phyloP scores from a whole-genome alignment of 108 stramenopile species.

The Fragilaria crotonensis region DNA sequence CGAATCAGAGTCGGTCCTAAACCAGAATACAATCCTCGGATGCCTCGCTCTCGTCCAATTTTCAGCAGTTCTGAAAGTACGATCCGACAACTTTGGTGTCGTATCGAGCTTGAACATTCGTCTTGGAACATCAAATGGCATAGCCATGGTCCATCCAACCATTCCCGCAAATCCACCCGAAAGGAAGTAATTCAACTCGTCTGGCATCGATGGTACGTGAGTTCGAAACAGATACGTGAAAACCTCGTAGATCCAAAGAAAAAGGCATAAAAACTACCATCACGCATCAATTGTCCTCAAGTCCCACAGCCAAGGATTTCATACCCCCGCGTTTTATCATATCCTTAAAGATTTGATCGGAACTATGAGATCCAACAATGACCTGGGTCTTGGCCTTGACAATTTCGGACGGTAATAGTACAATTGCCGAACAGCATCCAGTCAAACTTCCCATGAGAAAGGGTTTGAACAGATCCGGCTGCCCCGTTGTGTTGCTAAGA shows the following conservation, averaged over 20 bases:
- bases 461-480: constrained; percentile 62
- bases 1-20: constrained; percentile 74
- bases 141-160: constrained; percentile 80
- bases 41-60: constrained; percentile 63
- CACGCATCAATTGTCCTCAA: constrained; percentile 85
- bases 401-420: constrained; percentile 76
- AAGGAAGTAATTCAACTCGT: constrained; percentile 80
- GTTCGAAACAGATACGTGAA: constrained; percentile 74
- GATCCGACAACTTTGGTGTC: constrained; percentile 75
- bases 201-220: constrained; percentile 74
- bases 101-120: constrained; percentile 83
- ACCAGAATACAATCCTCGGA: constrained; percentile 67
- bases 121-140: constrained; percentile 93
- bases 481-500: constrained; percentile 24
- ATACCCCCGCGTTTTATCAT: constrained; percentile 62
- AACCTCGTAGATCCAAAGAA: constrained; percentile 79
- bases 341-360: constrained; percentile 49
- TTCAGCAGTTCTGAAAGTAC: constrained; percentile 71
- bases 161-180: constrained; percentile 86
- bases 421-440: constrained; percentile 72
- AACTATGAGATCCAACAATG: constrained; percentile 45
- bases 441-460: constrained; percentile 82
- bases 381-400: constrained; percentile 87
- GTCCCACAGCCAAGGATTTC: constrained; percentile 60
- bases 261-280: constrained; percentile 77